These are phyloP conservation scores for Firmiana major DNA, from an alignment of 345 rosid species.

Conservation along the genomic window DNA sequence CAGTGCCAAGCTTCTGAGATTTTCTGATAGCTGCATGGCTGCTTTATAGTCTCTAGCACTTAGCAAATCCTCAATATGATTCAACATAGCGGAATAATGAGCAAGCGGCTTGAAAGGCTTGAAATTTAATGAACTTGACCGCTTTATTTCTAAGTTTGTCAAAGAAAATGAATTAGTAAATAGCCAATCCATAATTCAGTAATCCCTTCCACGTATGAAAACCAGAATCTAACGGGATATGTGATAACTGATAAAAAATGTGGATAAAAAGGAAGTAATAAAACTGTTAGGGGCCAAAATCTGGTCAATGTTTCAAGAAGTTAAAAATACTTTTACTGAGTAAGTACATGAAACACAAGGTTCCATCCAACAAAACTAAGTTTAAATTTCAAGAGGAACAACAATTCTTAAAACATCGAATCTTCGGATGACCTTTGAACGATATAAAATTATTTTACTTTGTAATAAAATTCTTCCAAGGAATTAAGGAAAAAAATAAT, in stretches of 20 bases:
- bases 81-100: constrained; percentile 38
- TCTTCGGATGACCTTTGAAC: not conserved
- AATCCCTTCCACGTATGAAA: not conserved
- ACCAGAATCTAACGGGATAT: constrained; percentile 1
- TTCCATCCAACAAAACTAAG: not conserved
- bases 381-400: not conserved
- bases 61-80: constrained; percentile 61
- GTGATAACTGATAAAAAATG: not conserved
- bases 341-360: not conserved
- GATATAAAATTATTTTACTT: not conserved
- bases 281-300: not conserved
- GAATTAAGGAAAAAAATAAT: not conserved
- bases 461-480: not conserved
- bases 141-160: constrained; percentile 72
- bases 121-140: constrained; percentile 63
- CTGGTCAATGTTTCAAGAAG: not conserved
- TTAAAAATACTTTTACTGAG: not conserved
- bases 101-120: constrained; percentile 78
- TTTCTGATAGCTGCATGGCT: constrained; percentile 63
- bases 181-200: constrained; percentile 4
- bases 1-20: constrained; percentile 79
- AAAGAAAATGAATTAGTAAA: constrained; percentile 31
- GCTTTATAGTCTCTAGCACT: constrained; percentile 47
- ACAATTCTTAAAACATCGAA: not conserved
- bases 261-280: not conserved